Base-by-base conservation (phyloP, 768 basidiomycete genomes). In the Boletus tylopilopsis region DNA sequence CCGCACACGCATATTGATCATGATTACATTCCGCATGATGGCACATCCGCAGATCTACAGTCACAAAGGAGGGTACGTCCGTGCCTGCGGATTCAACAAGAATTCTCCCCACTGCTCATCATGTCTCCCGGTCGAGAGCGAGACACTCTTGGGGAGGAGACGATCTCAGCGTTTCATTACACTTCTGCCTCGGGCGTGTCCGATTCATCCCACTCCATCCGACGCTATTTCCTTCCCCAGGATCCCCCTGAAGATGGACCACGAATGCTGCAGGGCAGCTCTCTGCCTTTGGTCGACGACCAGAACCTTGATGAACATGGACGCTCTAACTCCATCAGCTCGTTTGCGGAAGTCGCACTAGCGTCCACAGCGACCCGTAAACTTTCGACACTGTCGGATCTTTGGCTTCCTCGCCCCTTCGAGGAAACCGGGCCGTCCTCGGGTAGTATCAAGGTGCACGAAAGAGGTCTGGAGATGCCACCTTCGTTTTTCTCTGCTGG, bases 71-170 rank as follows among this genome's bases (percentile, higher is more conserved):
- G 49, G 39, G 29, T 19, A 27, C 50, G 63, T 21, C 53, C 42
- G 15, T 53, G 57, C 21, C 23, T 49, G 39, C 25, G 29, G 37
- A 25, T 6, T 8, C 51, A 24, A 33, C 47, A 34, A 25, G 52
- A 55, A 37, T 63, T 66, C 11, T 35, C 64, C 11, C 61, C 64
- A 25, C 61, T 66, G 39, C 55, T 64, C 33, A 19, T 54, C 3
- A 50, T 58, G 37, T 49, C 64, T 27, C 58, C 55, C 3, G 24
- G 21, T 6, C 40, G n/a, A 11, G 44, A 42, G 16, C 44, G 13
- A 27, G n/a, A n/a, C 25, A 7, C 9, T 6, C 5, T 23, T 30
- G 13, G 6, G 9, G 49, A 49, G 19, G 52, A 49, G 19, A 58
- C 18, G 32, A 33, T 47, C n/a, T 34, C 22, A 22, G 30, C 27